These are phyloP conservation scores for Podila horticola DNA, from an alignment of 192 early-diverging fungal species.

Conservation along the genomic window DNA sequence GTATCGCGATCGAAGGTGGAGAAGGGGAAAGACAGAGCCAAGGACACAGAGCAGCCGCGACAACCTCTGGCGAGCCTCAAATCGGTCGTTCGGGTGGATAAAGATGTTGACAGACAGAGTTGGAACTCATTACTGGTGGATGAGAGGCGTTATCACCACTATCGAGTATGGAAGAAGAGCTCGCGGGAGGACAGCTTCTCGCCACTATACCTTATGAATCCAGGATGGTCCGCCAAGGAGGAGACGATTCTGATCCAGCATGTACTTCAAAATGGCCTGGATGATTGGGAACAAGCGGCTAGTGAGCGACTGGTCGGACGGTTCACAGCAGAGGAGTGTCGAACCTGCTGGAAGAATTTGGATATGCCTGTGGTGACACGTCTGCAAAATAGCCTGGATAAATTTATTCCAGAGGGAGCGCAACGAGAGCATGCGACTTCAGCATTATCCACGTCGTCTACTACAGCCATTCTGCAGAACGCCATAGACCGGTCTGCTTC, in stretches of 20 bases:
- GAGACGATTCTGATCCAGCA: constrained; percentile 26
- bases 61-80: background rate
- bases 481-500: too few species aligned
- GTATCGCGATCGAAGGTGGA: background rate
- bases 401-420: too few species aligned
- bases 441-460: too few species aligned
- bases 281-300: constrained; percentile 12
- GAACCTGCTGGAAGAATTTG: constrained; percentile 35
- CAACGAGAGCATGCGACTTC: too few species aligned
- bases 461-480: too few species aligned
- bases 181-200: constrained; percentile 1
- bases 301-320: background rate
- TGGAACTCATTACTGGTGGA: constrained; percentile 25
- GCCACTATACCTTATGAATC: constrained; percentile 31
- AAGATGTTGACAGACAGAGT: constrained; percentile 11
- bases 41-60: constrained; percentile 2
- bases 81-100: constrained; percentile 7
- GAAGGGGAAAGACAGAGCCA: background rate
- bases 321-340: constrained; percentile 17
- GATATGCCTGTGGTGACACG: constrained; percentile 20
- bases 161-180: constrained; percentile 21
- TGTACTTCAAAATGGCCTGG: constrained; percentile 28
- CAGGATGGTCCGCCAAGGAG: constrained; percentile 39
- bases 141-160: constrained; percentile 8
- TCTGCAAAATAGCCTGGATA: background rate